Base-by-base conservation (phyloP, 805 yeast genomes). In the Monosporozyma unispora region DNA sequence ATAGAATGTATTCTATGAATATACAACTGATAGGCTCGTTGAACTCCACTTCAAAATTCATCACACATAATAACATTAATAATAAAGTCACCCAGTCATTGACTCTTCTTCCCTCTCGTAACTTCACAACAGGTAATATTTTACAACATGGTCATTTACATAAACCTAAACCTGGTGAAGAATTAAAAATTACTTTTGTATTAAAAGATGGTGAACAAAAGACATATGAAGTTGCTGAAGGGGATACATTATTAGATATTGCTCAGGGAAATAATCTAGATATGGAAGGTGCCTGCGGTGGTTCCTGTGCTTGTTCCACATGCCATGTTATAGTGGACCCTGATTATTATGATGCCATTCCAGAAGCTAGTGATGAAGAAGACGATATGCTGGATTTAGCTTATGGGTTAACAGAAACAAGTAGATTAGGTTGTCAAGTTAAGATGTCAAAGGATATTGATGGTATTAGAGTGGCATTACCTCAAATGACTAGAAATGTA, bases 211-310 rank as follows among this genome's bases (percentile, higher is more conserved):
- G 98, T 4, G 73, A 77, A 41, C 96, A 89, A 63, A 73, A 80
- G 55, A 79, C 85, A 1, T 79, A 78, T 58, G 96, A 89, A 61
- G 98, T 84, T 1, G 83, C 91, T 2, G 96, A 84, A 57, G 98
- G 98, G 12, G 99, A 93, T 63, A 81, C 89, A 35, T 63, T 93
- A 25, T 71, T 93, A 64, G 99, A 93, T 64, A 88, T 93, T 50
- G 99, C 98, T 5, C 98, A 93, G 70, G 95, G 93, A 3, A 70
- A 90, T 63, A 84, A 90, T 59, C 68, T 93, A 50, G 99, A 93
- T 57, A 90, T 93, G 93, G 99, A 93, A 66, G 96, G 87, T 43
- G 99, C 99, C 0, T 93, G 99, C 69, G 99, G 99, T 21, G 99
- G 98, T 3, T 88, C 97, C 3, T 93, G 99, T 74, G 99, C 99